These are phyloP conservation scores for Stevia rebaudiana DNA, from an alignment of 140 eudicot species.

Conservation along the genomic window DNA sequence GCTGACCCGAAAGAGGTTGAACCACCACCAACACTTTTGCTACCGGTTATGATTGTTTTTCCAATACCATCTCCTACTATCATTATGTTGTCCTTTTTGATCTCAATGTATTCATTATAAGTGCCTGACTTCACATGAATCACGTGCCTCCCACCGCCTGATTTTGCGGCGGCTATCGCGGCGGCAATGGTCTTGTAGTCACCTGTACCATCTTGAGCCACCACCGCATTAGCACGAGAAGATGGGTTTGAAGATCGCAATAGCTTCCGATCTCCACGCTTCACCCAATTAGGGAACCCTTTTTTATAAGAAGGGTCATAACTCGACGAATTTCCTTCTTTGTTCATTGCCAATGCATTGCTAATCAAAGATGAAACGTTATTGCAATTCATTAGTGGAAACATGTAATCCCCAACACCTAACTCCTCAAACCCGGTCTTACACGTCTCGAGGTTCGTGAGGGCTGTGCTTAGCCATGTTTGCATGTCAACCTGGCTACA, in stretches of 20 bases:
- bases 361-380: conserved; percentile 26
- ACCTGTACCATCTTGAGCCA: conserved; percentile 5
- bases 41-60: conserved; percentile 29
- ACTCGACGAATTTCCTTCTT: conserved; percentile 15
- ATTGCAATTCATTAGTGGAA: conserved; percentile 13
- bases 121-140: background rate
- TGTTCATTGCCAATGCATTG: conserved; percentile 37
- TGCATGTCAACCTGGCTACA: conserved; percentile 28
- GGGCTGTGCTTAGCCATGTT: conserved; percentile 37
- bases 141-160: background rate
- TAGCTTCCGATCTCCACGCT: conserved; percentile 15
- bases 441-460: conserved; percentile 31
- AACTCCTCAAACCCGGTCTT: conserved; percentile 26
- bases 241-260: conserved; percentile 8
- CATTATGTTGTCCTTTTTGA: conserved; percentile 16
- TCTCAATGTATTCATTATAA: background rate
- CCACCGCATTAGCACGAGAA: conserved; percentile 12
- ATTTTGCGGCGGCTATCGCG: conserved; percentile 4
- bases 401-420: conserved; percentile 12
- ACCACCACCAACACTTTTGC: conserved; percentile 28
- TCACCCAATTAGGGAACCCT: conserved; percentile 22
- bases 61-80: conserved; percentile 20
- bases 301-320: background rate
- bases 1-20: conserved; percentile 28
- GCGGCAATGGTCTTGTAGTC: conserved; percentile 17